phyloP scores from a whole-genome alignment of 2,329 filamentous ascomycete species.

The Parasarocladium wereldwijsianum region DNA sequence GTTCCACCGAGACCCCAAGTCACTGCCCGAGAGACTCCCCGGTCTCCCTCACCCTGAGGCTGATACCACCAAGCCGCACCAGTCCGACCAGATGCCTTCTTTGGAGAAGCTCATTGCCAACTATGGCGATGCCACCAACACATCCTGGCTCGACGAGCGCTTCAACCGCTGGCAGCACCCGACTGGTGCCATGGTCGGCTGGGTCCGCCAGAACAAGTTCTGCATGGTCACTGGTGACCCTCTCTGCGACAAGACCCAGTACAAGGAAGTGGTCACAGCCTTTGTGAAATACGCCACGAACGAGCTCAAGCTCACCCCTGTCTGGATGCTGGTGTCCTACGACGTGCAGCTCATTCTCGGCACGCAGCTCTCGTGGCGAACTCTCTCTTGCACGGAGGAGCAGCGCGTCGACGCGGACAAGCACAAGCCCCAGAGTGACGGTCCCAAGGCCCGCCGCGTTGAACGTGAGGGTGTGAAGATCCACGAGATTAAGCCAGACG shows the following conservation, averaged over 20 bases:
- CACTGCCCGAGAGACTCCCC: conserved; percentile 52
- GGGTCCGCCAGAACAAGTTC: conserved; percentile 60
- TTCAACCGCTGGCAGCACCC: conserved; percentile 79
- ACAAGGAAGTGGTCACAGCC: conserved; percentile 53
- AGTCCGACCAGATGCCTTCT: conserved; percentile 47
- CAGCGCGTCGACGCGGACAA: conserved; percentile 70
- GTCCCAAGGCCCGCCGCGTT: conserved; percentile 65
- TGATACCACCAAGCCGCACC: conserved; percentile 45
- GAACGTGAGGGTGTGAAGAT: conserved; percentile 77
- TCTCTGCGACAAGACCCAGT: conserved; percentile 68
- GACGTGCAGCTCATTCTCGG: conserved; percentile 68
- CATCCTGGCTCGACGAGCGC: conserved; percentile 80
- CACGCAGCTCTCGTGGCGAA: conserved; percentile 71
- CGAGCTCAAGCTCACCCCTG: conserved; percentile 54
- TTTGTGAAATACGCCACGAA: conserved; percentile 66
- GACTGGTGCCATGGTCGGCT: conserved; percentile 75
- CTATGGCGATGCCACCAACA: conserved; percentile 88
- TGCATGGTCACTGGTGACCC: conserved; percentile 80
- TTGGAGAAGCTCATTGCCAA: conserved; percentile 85
- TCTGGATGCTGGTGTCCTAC: conserved; percentile 82
- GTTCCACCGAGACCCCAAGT: conserved; percentile 81
- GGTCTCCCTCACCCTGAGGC: conserved; percentile 76
- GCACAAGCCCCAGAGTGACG: conserved; percentile 43
- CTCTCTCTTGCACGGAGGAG: conserved; percentile 75
- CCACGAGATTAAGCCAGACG: conserved; percentile 53